These are phyloP conservation scores for Calonectria pseudoreteaudii DNA, from an alignment of 2,329 filamentous ascomycete genomes.

Conservation along the genomic window DNA sequence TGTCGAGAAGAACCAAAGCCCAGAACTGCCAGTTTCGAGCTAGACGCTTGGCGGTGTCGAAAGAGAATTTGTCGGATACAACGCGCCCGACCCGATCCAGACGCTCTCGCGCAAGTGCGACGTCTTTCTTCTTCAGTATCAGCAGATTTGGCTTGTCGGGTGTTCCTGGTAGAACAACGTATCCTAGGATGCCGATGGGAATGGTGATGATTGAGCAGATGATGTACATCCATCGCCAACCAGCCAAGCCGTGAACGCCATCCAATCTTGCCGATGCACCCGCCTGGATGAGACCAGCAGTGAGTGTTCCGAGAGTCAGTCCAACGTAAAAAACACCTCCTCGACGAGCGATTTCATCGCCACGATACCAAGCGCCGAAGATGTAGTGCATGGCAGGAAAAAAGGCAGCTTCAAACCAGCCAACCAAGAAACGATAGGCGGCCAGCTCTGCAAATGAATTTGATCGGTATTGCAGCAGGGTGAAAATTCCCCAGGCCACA, in stretches of 20 bases:
- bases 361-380: constrained; percentile 55
- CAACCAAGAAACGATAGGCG: constrained; percentile 66
- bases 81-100: constrained; percentile 58
- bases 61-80: constrained; percentile 50
- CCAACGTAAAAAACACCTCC: constrained; percentile 64
- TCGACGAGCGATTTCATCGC: constrained; percentile 59
- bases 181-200: constrained; percentile 61
- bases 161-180: constrained; percentile 62
- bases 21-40: constrained; percentile 60
- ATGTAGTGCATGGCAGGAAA: constrained; percentile 29
- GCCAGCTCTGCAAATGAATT: constrained; percentile 60
- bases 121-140: constrained; percentile 59
- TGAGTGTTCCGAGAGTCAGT: constrained; percentile 62
- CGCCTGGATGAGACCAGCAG: constrained; percentile 61
- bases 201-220: constrained; percentile 66
- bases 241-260: constrained; percentile 57
- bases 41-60: constrained; percentile 48
- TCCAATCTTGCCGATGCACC: constrained; percentile 53
- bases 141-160: constrained; percentile 59
- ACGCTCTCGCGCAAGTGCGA: constrained; percentile 57
- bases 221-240: constrained; percentile 68
- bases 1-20: constrained; percentile 61
- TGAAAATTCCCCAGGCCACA: constrained; percentile 67
- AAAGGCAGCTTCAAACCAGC: constrained; percentile 58
- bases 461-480: constrained; percentile 64